Conservation (phyloP, 805 yeast genomes). For the Starmera pachycereana region DNA sequence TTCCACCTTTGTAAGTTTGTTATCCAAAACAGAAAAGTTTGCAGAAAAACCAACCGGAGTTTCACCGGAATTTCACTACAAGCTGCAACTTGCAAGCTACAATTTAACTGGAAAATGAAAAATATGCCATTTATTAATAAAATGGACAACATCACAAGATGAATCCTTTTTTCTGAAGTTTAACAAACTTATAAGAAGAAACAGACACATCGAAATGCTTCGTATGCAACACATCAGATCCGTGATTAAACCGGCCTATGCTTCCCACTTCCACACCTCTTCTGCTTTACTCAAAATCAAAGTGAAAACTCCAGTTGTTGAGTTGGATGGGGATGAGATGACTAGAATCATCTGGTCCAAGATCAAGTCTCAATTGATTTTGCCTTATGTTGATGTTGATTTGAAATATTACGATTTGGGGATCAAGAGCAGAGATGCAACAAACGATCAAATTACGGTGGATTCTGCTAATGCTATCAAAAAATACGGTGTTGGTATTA, state of each 20-base stretch:
- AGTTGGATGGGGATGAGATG: constrained; percentile 81
- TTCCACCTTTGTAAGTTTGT: too few species aligned
- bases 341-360: constrained; percentile 75
- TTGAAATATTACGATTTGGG: constrained; percentile 70
- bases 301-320: constrained; percentile 67
- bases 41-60: too few species aligned
- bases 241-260: constrained; percentile 7
- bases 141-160: too few species aligned
- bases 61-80: too few species aligned
- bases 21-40: too few species aligned
- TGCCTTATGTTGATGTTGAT: constrained; percentile 63
- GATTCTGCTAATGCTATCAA: constrained; percentile 73
- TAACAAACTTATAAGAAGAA: neutral
- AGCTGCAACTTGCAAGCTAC: too few species aligned
- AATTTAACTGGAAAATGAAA: too few species aligned
- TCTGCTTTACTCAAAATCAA: constrained; percentile 42
- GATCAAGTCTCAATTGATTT: constrained; percentile 57
- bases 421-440: constrained; percentile 55
- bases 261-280: constrained; percentile 16
- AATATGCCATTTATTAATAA: too few species aligned
- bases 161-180: neutral
- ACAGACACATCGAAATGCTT: constrained; percentile 9
- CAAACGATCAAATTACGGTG: constrained; percentile 63
- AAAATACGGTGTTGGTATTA: constrained; percentile 69
- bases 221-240: constrained; percentile 11